Evolutionary conservation across 495 filamentous ascomycete species (phyloP), one percentile per base, ranked within the genome.

Genomic region (Penicillium simplicissimum): DNA sequence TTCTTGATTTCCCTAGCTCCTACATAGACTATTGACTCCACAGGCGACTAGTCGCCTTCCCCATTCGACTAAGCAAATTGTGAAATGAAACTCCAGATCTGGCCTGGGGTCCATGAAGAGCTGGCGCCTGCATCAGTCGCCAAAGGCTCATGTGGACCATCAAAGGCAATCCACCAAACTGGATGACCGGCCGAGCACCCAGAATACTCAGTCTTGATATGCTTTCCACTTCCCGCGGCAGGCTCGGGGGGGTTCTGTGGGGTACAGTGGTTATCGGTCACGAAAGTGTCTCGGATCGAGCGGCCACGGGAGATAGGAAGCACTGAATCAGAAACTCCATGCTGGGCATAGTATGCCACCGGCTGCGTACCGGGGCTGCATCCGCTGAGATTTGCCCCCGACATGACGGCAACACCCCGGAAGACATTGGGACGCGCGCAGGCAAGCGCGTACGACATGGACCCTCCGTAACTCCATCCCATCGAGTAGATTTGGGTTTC

Each of bases 381-480:
- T 8, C 78, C 78, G 56, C 75, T 78, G 48, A 80, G 70, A 54
- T 64, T 57, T 14, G 62, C 72, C 9, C 77, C 81, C 1, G 78
- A 81, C 21, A 82, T 49, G 0, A 75, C 77, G 15, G 75, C 76
- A 1, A 83, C 74, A 15, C 77, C 81, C 15, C 75, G 76, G 60
- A 82, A 73, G 35, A 65, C 66, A 35, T 75, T 71, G 1, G 73
- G 66, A 1, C 72, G 71, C 0, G 78, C 64, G 49, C 81, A 83
- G 8, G 81, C 80, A 14, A 83, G 55, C 5, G 74, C 62, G 55
- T 72, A 82, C 14, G 75, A 79, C 80, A 82, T 82, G 35, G 71
- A 75, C n/a, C 71, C 80, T 31, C 81, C 81, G 66, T 77, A 83
- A 64, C 74, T 77, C 68, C 80, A 83, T 13, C 81, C 81, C 5